A percentile compares a stretch with the other conserved stretches of the same genome.
phyloP scores from a whole-genome alignment of 805 yeast species.

The Tetrapisispora fleetii region DNA sequence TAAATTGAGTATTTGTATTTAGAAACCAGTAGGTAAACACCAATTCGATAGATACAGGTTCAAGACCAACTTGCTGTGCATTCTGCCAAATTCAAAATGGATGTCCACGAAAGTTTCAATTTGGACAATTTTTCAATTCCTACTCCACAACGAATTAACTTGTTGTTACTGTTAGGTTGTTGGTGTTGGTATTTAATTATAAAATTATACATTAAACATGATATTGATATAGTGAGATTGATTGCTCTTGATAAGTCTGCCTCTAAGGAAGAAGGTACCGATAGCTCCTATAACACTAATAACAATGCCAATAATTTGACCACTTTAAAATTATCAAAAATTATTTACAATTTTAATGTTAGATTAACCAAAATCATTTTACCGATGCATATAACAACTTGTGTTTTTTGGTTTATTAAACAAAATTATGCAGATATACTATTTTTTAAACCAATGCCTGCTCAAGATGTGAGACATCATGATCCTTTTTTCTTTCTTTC shows the following conservation, averaged over 20 bases:
- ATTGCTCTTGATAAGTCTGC: conserved; percentile 5
- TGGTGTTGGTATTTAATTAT: conserved; percentile 46
- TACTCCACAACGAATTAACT: conserved; percentile 41
- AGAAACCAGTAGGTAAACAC: no score
- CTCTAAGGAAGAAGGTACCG: background rate
- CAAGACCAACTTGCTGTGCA: no score
- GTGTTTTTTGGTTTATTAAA: conserved; percentile 2
- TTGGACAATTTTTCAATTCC: conserved; percentile 25
- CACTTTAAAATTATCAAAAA: background rate
- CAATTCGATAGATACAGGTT: no score
- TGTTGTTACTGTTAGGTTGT: conserved; percentile 40
- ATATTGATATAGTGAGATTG: conserved; percentile 34
- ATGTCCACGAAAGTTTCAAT: background rate
- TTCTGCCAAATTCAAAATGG: background rate
- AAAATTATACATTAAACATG: conserved; percentile 28
- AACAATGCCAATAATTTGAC: background rate
- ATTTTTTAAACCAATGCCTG: background rate
- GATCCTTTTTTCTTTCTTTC: background rate
- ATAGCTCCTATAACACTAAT: background rate
- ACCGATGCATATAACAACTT: conserved; percentile 13
- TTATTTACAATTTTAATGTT: conserved; percentile 1
- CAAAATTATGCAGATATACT: conserved; percentile 7
- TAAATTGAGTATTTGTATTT: no score
- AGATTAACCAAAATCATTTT: conserved; percentile 7
- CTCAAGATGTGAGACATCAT: background rate